These are phyloP conservation scores for Suillus hirtellus DNA, from an alignment of 768 basidiomycete genomes.

Conservation along the genomic window DNA sequence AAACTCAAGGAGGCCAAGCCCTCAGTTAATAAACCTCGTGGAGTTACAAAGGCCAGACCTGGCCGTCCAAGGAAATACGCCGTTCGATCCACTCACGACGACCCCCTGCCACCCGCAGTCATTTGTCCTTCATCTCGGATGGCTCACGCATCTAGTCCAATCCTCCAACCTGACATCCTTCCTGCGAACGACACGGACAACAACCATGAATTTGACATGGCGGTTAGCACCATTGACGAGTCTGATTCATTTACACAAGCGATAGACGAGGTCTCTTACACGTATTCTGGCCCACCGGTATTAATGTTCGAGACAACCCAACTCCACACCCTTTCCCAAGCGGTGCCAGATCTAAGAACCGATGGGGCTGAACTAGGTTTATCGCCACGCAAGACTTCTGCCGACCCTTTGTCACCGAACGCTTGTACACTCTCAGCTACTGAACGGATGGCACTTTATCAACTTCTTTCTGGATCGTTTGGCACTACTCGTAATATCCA, in stretches of 20 bases:
- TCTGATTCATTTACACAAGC: conserved; percentile 28
- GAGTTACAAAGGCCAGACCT: conserved; percentile 32
- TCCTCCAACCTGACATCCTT: conserved; percentile 16
- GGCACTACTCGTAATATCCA: conserved; percentile 46
- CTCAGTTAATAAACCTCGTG: conserved; percentile 23
- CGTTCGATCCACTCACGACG: conserved; percentile 11
- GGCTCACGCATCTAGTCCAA: conserved; percentile 31
- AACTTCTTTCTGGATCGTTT: conserved; percentile 49
- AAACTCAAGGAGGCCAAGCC: neutral
- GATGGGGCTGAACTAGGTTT: conserved; percentile 6
- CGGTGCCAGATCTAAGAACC: conserved; percentile 4
- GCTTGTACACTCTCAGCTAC: conserved; percentile 34
- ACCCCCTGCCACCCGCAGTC: conserved; percentile 10
- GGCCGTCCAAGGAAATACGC: conserved; percentile 29
- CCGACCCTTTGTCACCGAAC: conserved; percentile 5
- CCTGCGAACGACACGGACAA: conserved; percentile 13
- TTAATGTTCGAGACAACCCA: conserved; percentile 26
- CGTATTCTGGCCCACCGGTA: conserved; percentile 26
- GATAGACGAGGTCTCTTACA: conserved; percentile 31
- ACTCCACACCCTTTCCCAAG: conserved; percentile 7
- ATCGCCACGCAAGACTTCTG: conserved; percentile 4
- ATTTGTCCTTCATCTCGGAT: conserved; percentile 13
- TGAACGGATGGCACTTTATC: conserved; percentile 55
- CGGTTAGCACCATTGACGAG: conserved; percentile 25
- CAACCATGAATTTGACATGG: conserved; percentile 18